Percentiles rank a stretch among this genome's conserved stretches.
These are phyloP conservation scores for Amanita pallidorosea DNA, from an alignment of 768 basidiomycete genomes.

Conservation along the genomic window DNA sequence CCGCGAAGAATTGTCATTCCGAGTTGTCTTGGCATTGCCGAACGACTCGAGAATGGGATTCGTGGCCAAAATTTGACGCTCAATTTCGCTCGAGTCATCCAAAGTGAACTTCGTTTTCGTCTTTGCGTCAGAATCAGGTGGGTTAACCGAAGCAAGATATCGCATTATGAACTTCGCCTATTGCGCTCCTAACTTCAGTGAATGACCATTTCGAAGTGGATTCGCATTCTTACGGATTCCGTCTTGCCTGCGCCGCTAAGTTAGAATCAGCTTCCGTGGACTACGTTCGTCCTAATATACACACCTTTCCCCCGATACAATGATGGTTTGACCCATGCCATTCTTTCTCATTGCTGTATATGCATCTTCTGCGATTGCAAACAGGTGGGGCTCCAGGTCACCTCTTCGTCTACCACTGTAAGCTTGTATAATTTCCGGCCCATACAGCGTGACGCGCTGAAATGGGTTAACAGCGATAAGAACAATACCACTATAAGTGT, in stretches of 20 bases:
- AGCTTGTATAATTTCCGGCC: conserved; percentile 93
- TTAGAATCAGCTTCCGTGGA: conserved; percentile 7
- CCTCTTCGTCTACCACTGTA: conserved; percentile 89
- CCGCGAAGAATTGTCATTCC: conserved; percentile 97
- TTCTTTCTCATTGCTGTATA: conserved; percentile 96
- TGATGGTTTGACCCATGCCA: conserved; percentile 94
- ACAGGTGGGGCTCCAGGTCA: conserved; percentile 94
- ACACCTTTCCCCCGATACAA: conserved; percentile 95
- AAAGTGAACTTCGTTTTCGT: conserved; percentile 60
- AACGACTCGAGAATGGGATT: conserved; percentile 99
- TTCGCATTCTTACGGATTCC: conserved; percentile 60
- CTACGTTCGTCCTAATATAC: conserved; percentile 11
- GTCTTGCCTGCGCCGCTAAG: conserved; percentile 98
- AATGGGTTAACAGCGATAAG: conserved; percentile 99
- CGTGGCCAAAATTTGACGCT: conserved; percentile 96
- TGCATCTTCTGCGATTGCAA: conserved; percentile 98
- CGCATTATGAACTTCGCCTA: conserved; percentile 99
- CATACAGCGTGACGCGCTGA: conserved; percentile 94
- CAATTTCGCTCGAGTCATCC: conserved; percentile 89
- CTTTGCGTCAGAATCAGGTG: conserved; percentile 51
- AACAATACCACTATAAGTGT: conserved; percentile 98
- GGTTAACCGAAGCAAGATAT: conserved; percentile 96
- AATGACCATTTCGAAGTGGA: background rate
- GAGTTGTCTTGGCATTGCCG: conserved; percentile 97
- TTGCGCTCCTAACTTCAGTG: conserved; percentile 1